Base-by-base conservation (phyloP, 179 eudicot species). In the Silene noctiflora region DNA sequence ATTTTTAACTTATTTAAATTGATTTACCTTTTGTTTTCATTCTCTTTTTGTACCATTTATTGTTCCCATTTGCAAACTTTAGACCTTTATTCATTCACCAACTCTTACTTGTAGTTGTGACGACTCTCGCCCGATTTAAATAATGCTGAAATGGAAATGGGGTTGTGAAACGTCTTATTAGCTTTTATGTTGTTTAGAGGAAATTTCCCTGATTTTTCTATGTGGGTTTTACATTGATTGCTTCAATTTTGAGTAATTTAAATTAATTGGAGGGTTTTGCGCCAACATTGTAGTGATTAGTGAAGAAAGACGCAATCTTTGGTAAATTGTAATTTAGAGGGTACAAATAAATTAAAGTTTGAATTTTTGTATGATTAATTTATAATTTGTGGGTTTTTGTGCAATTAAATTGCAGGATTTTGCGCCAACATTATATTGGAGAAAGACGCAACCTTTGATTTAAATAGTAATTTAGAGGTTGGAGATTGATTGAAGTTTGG, bases 181-280 rank as follows among this genome's bases (percentile, higher is more conserved):
- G 33, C 33, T 29, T 29, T 29, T 29, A 42, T 19, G 27, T 20
- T 46, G 66, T 69, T 29, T 44, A 39, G 29, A 42, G 27, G 27
- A 44, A 69, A 14, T 71, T 70, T 21, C 31, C 55, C 31, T 24
- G 60, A 46, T 3, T 48, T 69, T 77, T 21, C 69, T 24, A 51
- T 62, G 20, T 22, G 25, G 81, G 67, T 21, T 51, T 48, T 67
- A 8, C 2, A 7, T 67, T 67, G 19, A 20, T 68, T 68, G 71
- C 71, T 68, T 68, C 27, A 62, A 70, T 31, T 66, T 31, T 6
- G 16, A 31, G n/a, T 66, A 66, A 12, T 29, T 66, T 31, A 16
- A 46, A 72, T 74, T 82, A 27, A 51, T 74, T 78, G 79, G 73
- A 82, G 84, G 81, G 70, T 78, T 78, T 27, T 67, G 63, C 68